Base-by-base conservation (phyloP, 352 stramenopile species). In the Phytophthora meadii region DNA sequence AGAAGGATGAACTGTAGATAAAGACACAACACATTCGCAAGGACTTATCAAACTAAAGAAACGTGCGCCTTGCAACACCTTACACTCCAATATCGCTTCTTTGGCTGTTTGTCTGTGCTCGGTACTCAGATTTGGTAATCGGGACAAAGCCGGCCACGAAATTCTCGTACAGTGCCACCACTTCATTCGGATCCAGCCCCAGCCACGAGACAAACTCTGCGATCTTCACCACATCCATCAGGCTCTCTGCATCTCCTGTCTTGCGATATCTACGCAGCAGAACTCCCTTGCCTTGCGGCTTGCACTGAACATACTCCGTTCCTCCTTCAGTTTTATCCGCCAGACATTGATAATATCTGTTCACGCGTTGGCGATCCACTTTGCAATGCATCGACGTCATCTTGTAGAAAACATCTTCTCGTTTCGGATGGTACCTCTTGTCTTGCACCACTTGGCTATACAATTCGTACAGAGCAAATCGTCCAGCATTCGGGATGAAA, bases 1-100 rank as follows among this genome's bases (percentile, higher is more conserved):
- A 71, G 44, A 80, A 85, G 71, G 76, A 87, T 66, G 77, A 87
- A 74, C 55, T 86, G 69, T 87, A 87, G 77, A 83, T 36, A 66
- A 76, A 75, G 42, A 67, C 64, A 63, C 45, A 68, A 51, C 45
- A 51, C 27, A 4, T 42, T 59, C 37, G 57, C 63, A 65, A 59
- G 53, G 45, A 60, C 58, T 55, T 68, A 66, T 63, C 51, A 68
- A 74, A 62, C 46, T 66, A 70, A 68, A 70, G 40, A 55, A 59
- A 45, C 54, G 19, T 40, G 62, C 47, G 49, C 45, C 54, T 73
- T 74, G 64, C 59, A 62, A 28, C 22, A 22, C 39, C 39, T 7
- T 48, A 48, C 28, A 17, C 32, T 17, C 45, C 32, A 37, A 46
- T 34, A 30, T 54, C 52, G 32, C 19, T 39, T 51, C n/a, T 12